phyloP scores from a whole-genome alignment of 2,329 filamentous ascomycete species.

The Fusarium sp. region DNA sequence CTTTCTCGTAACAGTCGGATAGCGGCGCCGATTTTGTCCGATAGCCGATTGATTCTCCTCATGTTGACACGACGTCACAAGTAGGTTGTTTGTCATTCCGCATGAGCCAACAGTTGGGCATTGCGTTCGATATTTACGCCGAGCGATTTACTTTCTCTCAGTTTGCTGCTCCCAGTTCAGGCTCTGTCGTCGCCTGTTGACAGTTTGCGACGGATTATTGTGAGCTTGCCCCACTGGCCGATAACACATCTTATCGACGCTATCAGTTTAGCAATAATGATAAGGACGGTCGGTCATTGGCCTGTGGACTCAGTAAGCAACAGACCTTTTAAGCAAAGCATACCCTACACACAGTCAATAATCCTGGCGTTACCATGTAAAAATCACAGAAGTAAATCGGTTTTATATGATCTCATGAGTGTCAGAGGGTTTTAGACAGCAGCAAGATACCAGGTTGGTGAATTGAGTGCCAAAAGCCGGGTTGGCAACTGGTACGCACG shows the following conservation, averaged over 20 bases:
- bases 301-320: not conserved
- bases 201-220: not conserved
- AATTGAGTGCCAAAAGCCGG: too few relatives aligned
- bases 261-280: too few relatives aligned
- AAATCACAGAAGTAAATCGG: rapidly evolving
- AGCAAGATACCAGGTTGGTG: too few relatives aligned
- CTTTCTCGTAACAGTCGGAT: not conserved
- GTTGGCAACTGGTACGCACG: rapidly evolving
- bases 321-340: not conserved
- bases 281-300: not conserved
- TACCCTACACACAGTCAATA: not conserved
- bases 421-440: too few relatives aligned
- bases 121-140: rapidly evolving
- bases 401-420: not conserved
- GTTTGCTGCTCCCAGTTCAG: too few relatives aligned
- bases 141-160: rapidly evolving
- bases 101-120: rapidly evolving
- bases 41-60: not conserved
- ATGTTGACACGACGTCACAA: not conserved
- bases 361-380: not conserved
- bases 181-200: not conserved
- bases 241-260: not conserved
- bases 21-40: not conserved
- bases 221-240: too few relatives aligned
- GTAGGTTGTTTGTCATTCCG: not conserved